Base-by-base conservation (phyloP, 1,284 basidiomycete genomes). In the Vanrija pseudolonga region DNA sequence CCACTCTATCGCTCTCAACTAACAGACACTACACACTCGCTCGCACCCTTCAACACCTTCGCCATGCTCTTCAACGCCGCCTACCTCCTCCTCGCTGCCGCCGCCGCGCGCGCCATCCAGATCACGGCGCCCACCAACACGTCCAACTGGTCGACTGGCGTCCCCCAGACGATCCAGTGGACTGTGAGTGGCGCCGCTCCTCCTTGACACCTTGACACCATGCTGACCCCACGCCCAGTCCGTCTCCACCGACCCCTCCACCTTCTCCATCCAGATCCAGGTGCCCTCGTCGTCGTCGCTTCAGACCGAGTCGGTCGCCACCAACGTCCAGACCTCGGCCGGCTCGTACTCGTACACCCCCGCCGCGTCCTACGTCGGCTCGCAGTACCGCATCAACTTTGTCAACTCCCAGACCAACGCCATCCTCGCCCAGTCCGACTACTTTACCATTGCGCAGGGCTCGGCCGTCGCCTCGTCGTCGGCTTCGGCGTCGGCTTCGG, bases 271-370 rank as follows among this genome's bases (percentile, higher is more conserved):
- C 47, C 55, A 62, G 45, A 52, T 72, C 55, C 61, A 66, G 48
- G 54, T 47, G 53, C 67, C 68, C 32, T 32, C 47, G 44, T 40
- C 58, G 24, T 54, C 55, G 4, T 59, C 64, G 43, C 59, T 64
- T 60, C 44, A 57, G 20, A 55, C 63, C 40, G 89, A 52, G 43
- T 51, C 56, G 47, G 57, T 73, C 45, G 63, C 62, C 37, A 42
- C 38, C 37, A 51, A 59, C 46, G 65, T 73, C 55, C 12, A 62
- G 41, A 67, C 67, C 36, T 66, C 67, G 19, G 56, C 55, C 28
- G 52, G 56, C 24, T 58, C 59, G 15, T 72, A 69, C 66, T 63
- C 62, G 47, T 74, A 66, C 61, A 68, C 68, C 2, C 68, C 69
- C 11, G 54, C 55, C 22, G 52, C 57, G 28, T 32, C 64, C 4